These are phyloP conservation scores for Calendula officinalis DNA, from an alignment of 129 eudicot genomes.

Conservation along the genomic window DNA sequence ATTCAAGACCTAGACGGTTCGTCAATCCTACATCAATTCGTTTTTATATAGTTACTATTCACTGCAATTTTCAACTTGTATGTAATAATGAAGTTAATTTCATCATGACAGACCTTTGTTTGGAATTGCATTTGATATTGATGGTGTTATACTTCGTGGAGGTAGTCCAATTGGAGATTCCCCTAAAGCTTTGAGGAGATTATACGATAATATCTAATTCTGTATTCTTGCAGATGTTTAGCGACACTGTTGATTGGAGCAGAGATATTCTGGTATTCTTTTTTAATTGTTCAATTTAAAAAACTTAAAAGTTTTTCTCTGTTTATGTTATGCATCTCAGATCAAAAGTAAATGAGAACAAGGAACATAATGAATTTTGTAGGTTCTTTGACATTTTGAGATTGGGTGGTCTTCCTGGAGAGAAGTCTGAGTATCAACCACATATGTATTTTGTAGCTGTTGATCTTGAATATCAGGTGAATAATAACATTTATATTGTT, in stretches of 20 bases:
- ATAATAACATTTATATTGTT: too few species aligned
- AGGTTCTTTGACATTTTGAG: constrained; percentile 70
- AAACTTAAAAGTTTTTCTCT: not conserved
- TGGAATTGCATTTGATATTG: constrained; percentile 69
- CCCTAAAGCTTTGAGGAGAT: constrained; percentile 44
- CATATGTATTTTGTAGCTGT: constrained; percentile 67
- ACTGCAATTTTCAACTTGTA: not conserved
- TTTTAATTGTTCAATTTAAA: not conserved
- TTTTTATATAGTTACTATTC: not conserved
- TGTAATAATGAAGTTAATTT: constrained; percentile 1
- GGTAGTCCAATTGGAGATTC: constrained; percentile 56
- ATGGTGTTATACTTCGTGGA: constrained; percentile 70
- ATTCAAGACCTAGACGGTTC: constrained; percentile 30
- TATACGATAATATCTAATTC: constrained; percentile 24
- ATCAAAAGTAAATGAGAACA: constrained; percentile 9
- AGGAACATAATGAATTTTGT: constrained; percentile 15
- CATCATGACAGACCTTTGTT: constrained; percentile 38
- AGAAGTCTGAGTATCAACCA: constrained; percentile 51
- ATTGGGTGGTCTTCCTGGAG: constrained; percentile 63
- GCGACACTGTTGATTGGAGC: constrained; percentile 76
- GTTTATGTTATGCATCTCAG: constrained; percentile 4
- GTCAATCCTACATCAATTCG: not conserved
- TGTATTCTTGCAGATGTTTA: constrained; percentile 18
- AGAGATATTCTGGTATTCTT: constrained; percentile 65
- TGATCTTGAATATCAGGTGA: constrained; percentile 73